Percentiles rank a stretch among this genome's conserved stretches.
These are phyloP conservation scores for Toxoplasma gondii DNA, from an alignment of 169 alveolate species.

Conservation along the genomic window DNA sequence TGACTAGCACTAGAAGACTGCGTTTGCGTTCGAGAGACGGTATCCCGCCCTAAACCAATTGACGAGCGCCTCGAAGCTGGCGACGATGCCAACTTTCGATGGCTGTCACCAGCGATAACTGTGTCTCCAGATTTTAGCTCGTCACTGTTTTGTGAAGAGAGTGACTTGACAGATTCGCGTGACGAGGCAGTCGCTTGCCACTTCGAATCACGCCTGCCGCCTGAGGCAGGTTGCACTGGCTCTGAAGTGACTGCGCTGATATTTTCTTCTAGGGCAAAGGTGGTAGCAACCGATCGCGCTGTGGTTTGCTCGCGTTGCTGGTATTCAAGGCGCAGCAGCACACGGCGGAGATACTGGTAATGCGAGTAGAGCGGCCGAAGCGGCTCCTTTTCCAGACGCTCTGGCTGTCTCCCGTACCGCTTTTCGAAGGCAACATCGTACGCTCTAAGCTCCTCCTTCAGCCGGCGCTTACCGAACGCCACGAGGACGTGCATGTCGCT, in stretches of 20 bases:
- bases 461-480: neutral
- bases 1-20: neutral
- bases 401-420: constrained; percentile 61
- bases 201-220: too few species aligned
- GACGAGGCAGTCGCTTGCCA: neutral
- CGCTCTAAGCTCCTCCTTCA: constrained; percentile 52
- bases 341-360: constrained; percentile 44
- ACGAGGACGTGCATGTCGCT: constrained; percentile 3
- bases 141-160: neutral
- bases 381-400: constrained; percentile 62
- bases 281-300: too few species aligned
- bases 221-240: too few species aligned
- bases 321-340: constrained; percentile 2
- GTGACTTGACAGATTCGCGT: neutral
- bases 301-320: neutral
- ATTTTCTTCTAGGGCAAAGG: too few species aligned
- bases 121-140: neutral
- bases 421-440: constrained; percentile 41
- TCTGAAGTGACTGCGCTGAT: too few species aligned
- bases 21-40: too few species aligned
- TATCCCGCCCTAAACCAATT: too few species aligned
- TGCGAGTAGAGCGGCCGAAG: constrained; percentile 64
- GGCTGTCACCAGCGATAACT: neutral
- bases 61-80: too few species aligned
- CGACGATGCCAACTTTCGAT: neutral